Percentiles rank a stretch among this genome's conserved stretches.
Evolutionary conservation across 805 yeast species (phyloP).

Genomic region (Saccharomycopsis oosterbeekiorum): DNA sequence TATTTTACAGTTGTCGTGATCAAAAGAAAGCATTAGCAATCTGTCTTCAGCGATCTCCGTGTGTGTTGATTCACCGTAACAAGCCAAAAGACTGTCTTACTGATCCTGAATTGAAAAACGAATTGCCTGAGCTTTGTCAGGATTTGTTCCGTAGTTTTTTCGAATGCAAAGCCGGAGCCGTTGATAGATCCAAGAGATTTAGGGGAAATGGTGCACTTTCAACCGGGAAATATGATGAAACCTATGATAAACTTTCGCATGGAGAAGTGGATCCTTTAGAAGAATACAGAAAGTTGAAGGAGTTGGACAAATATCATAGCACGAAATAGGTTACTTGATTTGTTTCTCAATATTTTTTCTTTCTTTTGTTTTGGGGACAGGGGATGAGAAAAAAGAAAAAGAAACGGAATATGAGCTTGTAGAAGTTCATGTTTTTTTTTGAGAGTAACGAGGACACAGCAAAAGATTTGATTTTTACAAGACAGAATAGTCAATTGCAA

Average conservation of each 20-base stretch:
- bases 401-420: too few species aligned
- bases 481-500: too few species aligned
- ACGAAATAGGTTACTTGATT: neutral
- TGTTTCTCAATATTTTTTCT: too few species aligned
- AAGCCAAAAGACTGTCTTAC: slow-evolving; percentile 84
- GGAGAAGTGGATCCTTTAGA: slow-evolving; percentile 80
- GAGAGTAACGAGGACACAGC: too few species aligned
- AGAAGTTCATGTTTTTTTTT: too few species aligned
- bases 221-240: slow-evolving; percentile 87
- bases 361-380: too few species aligned
- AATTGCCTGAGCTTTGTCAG: slow-evolving; percentile 79
- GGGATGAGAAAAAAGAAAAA: too few species aligned
- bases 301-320: slow-evolving; percentile 42
- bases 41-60: slow-evolving; percentile 92
- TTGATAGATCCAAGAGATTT: slow-evolving; percentile 85
- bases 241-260: slow-evolving; percentile 62
- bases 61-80: slow-evolving; percentile 83
- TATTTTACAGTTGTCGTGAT: slow-evolving; percentile 66
- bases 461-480: too few species aligned
- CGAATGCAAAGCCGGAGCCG: slow-evolving; percentile 85
- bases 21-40: slow-evolving; percentile 92
- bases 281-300: slow-evolving; percentile 64
- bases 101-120: slow-evolving; percentile 63
- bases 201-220: slow-evolving; percentile 90
- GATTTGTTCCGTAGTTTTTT: slow-evolving; percentile 78